Conservation (phyloP, 169 alveolate genomes). For the Plasmodium berghei region DNA sequence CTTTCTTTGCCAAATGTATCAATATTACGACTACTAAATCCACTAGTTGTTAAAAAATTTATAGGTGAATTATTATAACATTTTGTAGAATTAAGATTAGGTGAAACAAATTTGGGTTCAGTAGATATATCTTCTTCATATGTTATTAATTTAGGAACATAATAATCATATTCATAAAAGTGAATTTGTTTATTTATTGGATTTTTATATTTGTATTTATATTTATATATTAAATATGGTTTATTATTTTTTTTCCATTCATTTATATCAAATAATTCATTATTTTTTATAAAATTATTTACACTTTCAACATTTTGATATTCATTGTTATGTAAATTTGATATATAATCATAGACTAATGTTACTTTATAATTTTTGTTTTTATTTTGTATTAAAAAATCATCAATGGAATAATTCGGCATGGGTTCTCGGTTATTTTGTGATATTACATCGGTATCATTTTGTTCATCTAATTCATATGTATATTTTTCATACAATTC, state of each 20-base stretch:
- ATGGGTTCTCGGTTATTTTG: not conserved
- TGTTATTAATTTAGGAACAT: slow-evolving; percentile 60
- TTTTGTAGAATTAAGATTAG: slow-evolving; percentile 50
- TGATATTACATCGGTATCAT: slow-evolving; percentile 22
- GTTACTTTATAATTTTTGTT: slow-evolving; percentile 42
- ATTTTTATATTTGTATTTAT: slow-evolving; percentile 46
- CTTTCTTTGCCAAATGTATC: slow-evolving; percentile 75
- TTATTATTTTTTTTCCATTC: slow-evolving; percentile 36
- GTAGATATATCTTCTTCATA: slow-evolving; percentile 77
- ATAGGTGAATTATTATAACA: slow-evolving; percentile 67
- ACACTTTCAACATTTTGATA: slow-evolving; percentile 42
- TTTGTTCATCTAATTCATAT: slow-evolving; percentile 17
- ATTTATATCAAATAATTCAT: slow-evolving; percentile 51
- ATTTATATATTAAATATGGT: slow-evolving; percentile 59
- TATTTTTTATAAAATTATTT: slow-evolving; percentile 67
- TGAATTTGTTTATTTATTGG: slow-evolving; percentile 13
- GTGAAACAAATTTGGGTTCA: slow-evolving; percentile 57
- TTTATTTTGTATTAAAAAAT: slow-evolving; percentile 45
- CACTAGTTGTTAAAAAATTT: slow-evolving; percentile 62
- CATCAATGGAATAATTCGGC: slow-evolving; percentile 19
- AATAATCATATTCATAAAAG: slow-evolving; percentile 40
- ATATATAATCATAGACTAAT: slow-evolving; percentile 57
- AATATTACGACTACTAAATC: slow-evolving; percentile 67
- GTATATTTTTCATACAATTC: slow-evolving; percentile 65
- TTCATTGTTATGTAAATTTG: slow-evolving; percentile 70